Conservation (phyloP, 164 flowering plant species). For the Vitis cinerea region DNA sequence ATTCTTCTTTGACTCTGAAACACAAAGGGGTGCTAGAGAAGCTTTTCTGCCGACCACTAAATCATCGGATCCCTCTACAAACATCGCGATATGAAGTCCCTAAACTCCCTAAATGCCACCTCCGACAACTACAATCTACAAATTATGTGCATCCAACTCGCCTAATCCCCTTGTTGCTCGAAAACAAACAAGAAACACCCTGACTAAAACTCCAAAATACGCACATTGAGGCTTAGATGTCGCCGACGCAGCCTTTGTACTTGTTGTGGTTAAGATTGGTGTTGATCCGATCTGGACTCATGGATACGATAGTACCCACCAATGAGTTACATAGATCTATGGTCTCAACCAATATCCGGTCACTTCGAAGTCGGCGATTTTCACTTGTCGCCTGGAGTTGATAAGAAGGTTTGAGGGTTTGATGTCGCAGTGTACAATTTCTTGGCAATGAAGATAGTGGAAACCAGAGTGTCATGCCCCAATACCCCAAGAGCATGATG, state of each 20-base stretch:
- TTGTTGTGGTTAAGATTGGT: conserved; percentile 75
- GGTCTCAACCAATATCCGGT: conserved; percentile 58
- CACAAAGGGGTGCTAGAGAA: conserved; percentile 72
- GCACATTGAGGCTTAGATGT: conserved; percentile 84
- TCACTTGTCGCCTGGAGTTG: conserved; percentile 49
- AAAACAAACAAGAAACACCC: conserved; percentile 75
- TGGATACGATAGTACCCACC: conserved; percentile 84
- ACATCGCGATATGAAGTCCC: conserved; percentile 63
- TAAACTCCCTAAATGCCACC: conserved; percentile 73
- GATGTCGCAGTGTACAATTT: conserved; percentile 79
- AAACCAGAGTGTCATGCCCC: conserved; percentile 30
- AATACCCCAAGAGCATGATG: no score
- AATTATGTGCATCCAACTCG: conserved; percentile 79
- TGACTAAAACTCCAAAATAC: conserved; percentile 73
- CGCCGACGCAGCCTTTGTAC: conserved; percentile 81
- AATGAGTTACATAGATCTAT: conserved; percentile 83
- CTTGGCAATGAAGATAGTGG: conserved; percentile 55
- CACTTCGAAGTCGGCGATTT: conserved; percentile 85
- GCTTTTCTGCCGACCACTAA: conserved; percentile 53
- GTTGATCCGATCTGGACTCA: conserved; percentile 87
- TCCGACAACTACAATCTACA: conserved; percentile 79
- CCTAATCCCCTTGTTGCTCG: conserved; percentile 81
- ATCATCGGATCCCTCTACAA: conserved; percentile 66
- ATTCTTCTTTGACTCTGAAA: conserved; percentile 6
- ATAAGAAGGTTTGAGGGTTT: conserved; percentile 79